These are phyloP conservation scores for Aciculoconidium aculeatum DNA, from an alignment of 805 yeast species.

Conservation along the genomic window DNA sequence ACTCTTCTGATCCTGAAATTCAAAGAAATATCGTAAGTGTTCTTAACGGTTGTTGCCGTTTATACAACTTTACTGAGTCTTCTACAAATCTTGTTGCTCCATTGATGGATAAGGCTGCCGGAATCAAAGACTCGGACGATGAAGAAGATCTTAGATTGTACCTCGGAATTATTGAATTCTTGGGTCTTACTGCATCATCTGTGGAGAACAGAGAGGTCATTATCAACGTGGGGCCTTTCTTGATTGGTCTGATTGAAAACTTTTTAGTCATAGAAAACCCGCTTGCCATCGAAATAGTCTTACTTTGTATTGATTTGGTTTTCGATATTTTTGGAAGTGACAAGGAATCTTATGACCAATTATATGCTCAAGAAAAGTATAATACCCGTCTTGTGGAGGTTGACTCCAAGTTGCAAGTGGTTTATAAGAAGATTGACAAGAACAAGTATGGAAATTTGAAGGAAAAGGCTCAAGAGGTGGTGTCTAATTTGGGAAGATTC, in stretches of 20 bases:
- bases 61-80: conserved; percentile 22
- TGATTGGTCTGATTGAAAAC: conserved; percentile 11
- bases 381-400: conserved; percentile 36
- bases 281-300: conserved; percentile 33
- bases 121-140: conserved; percentile 6
- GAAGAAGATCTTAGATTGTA: conserved; percentile 8
- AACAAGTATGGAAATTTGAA: conserved; percentile 54
- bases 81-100: conserved; percentile 20
- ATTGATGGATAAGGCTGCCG: conserved; percentile 17
- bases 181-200: conserved; percentile 38
- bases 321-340: conserved; percentile 77
- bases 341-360: conserved; percentile 55
- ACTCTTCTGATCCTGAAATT: conserved; percentile 11
- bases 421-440: conserved; percentile 62
- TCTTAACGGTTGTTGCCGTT: conserved; percentile 30
- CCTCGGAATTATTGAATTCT: conserved; percentile 44
- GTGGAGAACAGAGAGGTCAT: conserved; percentile 10
- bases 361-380: conserved; percentile 55
- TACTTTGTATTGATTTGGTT: conserved; percentile 59
- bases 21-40: conserved; percentile 36
- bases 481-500: conserved; percentile 65
- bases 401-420: conserved; percentile 43
- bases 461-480: conserved; percentile 59
- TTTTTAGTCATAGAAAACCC: conserved; percentile 6
- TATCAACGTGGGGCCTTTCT: conserved; percentile 5